A percentile compares a stretch with the other conserved stretches of the same genome.
phyloP scores from a whole-genome alignment of 1,139 yeast species.

The Diutina neorugosa region DNA sequence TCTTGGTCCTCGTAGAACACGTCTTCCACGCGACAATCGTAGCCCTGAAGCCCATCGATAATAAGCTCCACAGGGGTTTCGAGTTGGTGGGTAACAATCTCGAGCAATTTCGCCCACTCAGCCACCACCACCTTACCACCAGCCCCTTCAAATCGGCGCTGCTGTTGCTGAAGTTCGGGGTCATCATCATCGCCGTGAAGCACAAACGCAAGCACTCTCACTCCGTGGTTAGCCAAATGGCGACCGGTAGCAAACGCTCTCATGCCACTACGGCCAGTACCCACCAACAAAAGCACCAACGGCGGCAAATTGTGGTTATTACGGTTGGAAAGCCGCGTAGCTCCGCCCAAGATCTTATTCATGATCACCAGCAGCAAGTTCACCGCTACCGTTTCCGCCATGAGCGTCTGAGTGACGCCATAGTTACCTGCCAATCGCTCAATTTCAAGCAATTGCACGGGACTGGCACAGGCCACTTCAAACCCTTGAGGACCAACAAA shows the following conservation, averaged over 20 bases:
- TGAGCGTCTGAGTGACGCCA: conserved; percentile 34
- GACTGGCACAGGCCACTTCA: conserved; percentile 53
- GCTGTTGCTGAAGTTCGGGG: conserved; percentile 25
- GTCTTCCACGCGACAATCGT: conserved; percentile 53
- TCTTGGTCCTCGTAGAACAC: conserved; percentile 20
- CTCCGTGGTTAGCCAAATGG: conserved; percentile 64
- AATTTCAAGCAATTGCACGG: conserved; percentile 72
- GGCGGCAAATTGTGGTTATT: conserved; percentile 72
- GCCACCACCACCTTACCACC: conserved; percentile 31
- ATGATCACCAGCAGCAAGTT: conserved; percentile 52
- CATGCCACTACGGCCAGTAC: conserved; percentile 64
- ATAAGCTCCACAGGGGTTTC: conserved; percentile 72
- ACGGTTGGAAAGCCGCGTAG: conserved; percentile 41
- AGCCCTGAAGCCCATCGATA: conserved; percentile 76
- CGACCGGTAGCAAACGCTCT: conserved; percentile 74
- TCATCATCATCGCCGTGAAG: conserved; percentile 24
- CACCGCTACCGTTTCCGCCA: conserved; percentile 64
- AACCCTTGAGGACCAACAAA: not conserved
- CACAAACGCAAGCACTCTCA: conserved; percentile 51
- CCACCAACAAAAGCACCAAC: conserved; percentile 56
- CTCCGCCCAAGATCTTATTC: conserved; percentile 52
- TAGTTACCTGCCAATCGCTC: conserved; percentile 51
- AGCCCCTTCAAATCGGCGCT: conserved; percentile 37
- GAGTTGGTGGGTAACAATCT: conserved; percentile 27
- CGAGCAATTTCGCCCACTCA: conserved; percentile 21